phyloP scores from a whole-genome alignment of 257 asterid genomes.

The Knoxia roxburghii region DNA sequence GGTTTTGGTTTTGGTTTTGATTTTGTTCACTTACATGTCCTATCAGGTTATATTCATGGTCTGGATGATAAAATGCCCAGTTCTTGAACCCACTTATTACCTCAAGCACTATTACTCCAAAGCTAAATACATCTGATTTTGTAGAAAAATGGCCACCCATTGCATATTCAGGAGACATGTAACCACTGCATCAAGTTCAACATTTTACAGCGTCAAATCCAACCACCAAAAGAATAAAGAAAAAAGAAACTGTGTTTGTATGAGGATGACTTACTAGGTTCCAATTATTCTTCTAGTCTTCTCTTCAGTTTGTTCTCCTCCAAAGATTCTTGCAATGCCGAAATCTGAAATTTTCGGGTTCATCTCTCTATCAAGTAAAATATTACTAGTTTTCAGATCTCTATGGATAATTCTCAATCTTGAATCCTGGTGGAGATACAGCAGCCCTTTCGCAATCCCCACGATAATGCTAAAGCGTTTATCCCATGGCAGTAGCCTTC shows the following conservation, averaged over 20 bases:
- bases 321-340: constrained; percentile 31
- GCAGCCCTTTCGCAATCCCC: constrained; percentile 31
- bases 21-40: constrained; percentile 32
- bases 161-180: constrained; percentile 37
- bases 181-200: constrained; percentile 30
- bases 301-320: constrained; percentile 18
- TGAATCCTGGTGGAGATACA: constrained; percentile 31
- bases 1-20: too few relatives aligned
- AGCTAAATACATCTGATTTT: constrained; percentile 40
- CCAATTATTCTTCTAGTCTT: constrained; percentile 29
- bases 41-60: constrained; percentile 22
- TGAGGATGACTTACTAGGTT: constrained; percentile 22
- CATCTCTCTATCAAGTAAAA: constrained; percentile 27
- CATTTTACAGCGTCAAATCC: not conserved
- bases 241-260: not conserved
- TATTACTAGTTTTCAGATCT: constrained; percentile 28
- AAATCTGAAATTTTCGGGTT: constrained; percentile 32
- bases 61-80: constrained; percentile 21
- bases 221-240: not conserved
- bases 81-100: constrained; percentile 31
- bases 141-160: constrained; percentile 29
- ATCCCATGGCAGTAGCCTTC: constrained; percentile 22
- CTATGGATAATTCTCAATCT: constrained; percentile 28
- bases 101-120: constrained; percentile 33
- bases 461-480: constrained; percentile 21